Percentiles rank a stretch among this genome's conserved stretches.
Evolutionary conservation across 768 basidiomycete species (phyloP).

Genomic region (Naematelia encephala): DNA sequence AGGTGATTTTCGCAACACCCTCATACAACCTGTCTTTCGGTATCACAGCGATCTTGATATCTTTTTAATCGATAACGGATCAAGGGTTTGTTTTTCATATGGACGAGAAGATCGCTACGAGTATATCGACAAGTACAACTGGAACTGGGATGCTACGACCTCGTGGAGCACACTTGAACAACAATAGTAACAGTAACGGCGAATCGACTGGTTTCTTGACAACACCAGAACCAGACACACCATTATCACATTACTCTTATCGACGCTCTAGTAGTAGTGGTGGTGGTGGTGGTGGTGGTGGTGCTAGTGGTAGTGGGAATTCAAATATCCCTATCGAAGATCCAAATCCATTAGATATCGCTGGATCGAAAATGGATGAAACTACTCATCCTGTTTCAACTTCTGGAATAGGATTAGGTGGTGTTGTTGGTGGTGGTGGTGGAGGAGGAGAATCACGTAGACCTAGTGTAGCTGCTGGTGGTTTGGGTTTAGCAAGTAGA

Average conservation of each 20-base stretch:
- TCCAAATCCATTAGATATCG: background rate
- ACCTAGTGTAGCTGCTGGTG: no score
- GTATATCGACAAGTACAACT: background rate
- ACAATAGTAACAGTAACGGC: no score
- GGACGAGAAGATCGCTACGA: no score
- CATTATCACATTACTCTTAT: conserved; percentile 25
- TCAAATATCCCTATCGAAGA: no score
- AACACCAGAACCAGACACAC: conserved; percentile 26
- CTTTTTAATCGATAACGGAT: no score
- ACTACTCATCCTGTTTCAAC: no score
- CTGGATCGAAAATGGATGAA: background rate
- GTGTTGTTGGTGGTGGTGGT: background rate
- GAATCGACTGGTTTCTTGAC: no score
- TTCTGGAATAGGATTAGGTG: background rate
- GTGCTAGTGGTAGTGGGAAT: background rate
- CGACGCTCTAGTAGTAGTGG: no score
- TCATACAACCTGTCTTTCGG: no score
- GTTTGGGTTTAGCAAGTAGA: background rate
- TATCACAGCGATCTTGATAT: no score
- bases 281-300: background rate
- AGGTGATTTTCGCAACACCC: no score
- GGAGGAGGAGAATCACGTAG: background rate
- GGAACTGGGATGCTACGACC: background rate
- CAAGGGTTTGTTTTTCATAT: no score
- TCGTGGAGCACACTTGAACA: background rate